Evolutionary conservation across 768 basidiomycete genomes (phyloP).

Genomic region (Collybia nuda): DNA sequence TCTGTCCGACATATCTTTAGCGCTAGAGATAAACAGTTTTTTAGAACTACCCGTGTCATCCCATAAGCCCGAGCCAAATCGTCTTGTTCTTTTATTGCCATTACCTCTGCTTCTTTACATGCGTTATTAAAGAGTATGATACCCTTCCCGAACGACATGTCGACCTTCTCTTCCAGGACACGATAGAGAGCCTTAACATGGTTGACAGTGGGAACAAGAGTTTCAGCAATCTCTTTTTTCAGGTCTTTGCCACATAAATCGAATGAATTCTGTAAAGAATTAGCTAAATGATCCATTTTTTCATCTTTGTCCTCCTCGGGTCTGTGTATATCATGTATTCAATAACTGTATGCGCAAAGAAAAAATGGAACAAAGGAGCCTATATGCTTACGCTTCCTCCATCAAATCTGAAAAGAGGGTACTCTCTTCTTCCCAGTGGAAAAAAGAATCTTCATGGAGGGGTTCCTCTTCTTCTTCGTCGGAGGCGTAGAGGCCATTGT

Average conservation of each 20-base stretch:
- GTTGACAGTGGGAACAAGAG: constrained; percentile 47
- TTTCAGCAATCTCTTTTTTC: constrained; percentile 39
- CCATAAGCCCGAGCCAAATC: constrained; percentile 36
- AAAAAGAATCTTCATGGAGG: constrained; percentile 28
- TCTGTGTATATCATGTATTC: constrained; percentile 14
- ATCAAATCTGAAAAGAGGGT: constrained; percentile 51
- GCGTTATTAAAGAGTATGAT: constrained; percentile 54
- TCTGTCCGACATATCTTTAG: constrained; percentile 28
- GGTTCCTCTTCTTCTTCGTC: constrained; percentile 18
- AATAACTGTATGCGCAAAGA: constrained; percentile 12
- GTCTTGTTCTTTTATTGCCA: constrained; percentile 42
- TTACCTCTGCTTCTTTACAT: constrained; percentile 50
- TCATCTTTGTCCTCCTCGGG: constrained; percentile 25
- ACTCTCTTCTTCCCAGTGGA: constrained; percentile 53
- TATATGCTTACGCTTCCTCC: constrained; percentile 35
- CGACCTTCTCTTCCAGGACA: constrained; percentile 35
- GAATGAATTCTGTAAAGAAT: constrained; percentile 44
- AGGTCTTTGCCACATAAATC: constrained; percentile 32
- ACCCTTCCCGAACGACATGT: constrained; percentile 37
- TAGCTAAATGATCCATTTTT: constrained; percentile 32
- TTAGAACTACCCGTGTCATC: constrained; percentile 41
- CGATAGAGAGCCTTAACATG: constrained; percentile 41
- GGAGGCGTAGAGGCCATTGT: constrained; percentile 8
- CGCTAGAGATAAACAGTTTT: constrained; percentile 1
- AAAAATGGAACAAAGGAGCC: no score